Evolutionary conservation across 352 stramenopile genomes (phyloP), one percentile per base, ranked within the genome.

Genomic region (Pythium grandisporangium): DNA sequence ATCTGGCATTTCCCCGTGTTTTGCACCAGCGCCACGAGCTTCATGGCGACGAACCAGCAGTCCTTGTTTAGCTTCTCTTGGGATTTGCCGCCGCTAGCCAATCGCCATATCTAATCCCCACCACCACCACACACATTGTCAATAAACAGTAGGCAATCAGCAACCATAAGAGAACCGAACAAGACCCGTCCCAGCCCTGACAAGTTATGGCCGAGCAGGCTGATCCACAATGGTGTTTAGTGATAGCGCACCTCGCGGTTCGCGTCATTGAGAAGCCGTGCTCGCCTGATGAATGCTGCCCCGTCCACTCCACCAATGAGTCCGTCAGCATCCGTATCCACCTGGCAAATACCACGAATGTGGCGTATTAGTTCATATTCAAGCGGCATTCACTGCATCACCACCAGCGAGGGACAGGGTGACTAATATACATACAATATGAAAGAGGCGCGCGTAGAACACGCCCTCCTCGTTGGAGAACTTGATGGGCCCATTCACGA

Each of bases 41-140:
- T 95, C 76, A 91, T 92, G 8, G 84, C 82, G 21, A 95, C 70
- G 45, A 95, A 90, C 82, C 82, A 94, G 60, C 71, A 86, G 53
- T 93, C 79, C 37, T 91, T 90, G 49, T 86, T 86, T 10, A 95
- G 55, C 42, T 84, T 87, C 21, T 88, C 61, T 36, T 93, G 75
- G 10, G 81, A 94, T 41, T 84, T 88, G 51, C 83, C 83, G n/a
- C 83, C 83, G 50, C 83, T 93, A 12, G 83, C 77, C 24, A 93
- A 52, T 6, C 83, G 66, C 81, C 81, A 95, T 29, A 93, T 88
- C 76, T 93, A 34, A 37, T 19, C 11, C 33, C 7, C 7, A 6
- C 10, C 1, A 38, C 16, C 7, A 29, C 24, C 12, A 13, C 37
- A 29, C 11, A 26, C 2, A 50, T n/a, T n/a, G n/a, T n/a, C n/a